phyloP scores from a whole-genome alignment of 352 stramenopile species.

The Pythium myriotylum region DNA sequence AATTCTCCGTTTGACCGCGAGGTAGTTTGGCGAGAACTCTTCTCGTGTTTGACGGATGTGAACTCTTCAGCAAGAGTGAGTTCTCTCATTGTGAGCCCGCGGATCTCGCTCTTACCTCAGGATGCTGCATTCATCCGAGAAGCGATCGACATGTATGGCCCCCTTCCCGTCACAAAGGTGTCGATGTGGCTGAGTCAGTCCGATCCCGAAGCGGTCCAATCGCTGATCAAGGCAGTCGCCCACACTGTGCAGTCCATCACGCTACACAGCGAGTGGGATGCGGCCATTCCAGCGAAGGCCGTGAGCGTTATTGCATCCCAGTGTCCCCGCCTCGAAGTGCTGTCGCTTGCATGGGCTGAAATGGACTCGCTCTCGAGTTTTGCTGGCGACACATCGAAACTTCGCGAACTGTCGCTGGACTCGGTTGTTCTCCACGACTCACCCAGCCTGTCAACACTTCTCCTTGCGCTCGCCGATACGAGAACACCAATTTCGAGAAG shows the following conservation, averaged over 20 bases:
- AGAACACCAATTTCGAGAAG: slow-evolving; percentile 3
- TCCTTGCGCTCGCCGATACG: background rate
- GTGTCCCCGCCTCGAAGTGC: slow-evolving; percentile 1
- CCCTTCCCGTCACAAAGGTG: background rate
- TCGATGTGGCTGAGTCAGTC: slow-evolving; percentile 19
- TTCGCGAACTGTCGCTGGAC: slow-evolving; percentile 7
- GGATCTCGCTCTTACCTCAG: slow-evolving; percentile 11
- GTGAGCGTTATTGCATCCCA: background rate
- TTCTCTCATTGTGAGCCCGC: slow-evolving; percentile 14
- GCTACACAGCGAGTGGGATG: slow-evolving; percentile 14
- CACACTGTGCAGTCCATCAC: background rate
- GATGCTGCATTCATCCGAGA: slow-evolving; percentile 15
- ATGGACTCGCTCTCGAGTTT: slow-evolving; percentile 13
- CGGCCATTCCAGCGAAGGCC: slow-evolving; percentile 6
- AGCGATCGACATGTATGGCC: background rate
- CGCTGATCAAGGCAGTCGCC: slow-evolving; percentile 5
- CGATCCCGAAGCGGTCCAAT: slow-evolving; percentile 1
- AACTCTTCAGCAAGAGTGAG: background rate
- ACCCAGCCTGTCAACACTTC: background rate
- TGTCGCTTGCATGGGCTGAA: slow-evolving; percentile 9
- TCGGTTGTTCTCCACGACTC: slow-evolving; percentile 8
- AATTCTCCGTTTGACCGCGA: slow-evolving; percentile 1
- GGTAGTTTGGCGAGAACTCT: slow-evolving; percentile 13
- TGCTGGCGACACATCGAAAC: background rate
- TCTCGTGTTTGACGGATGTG: slow-evolving; percentile 2